Base-by-base conservation (phyloP, 2,329 filamentous ascomycete genomes). In the Scorias spongiosa region DNA sequence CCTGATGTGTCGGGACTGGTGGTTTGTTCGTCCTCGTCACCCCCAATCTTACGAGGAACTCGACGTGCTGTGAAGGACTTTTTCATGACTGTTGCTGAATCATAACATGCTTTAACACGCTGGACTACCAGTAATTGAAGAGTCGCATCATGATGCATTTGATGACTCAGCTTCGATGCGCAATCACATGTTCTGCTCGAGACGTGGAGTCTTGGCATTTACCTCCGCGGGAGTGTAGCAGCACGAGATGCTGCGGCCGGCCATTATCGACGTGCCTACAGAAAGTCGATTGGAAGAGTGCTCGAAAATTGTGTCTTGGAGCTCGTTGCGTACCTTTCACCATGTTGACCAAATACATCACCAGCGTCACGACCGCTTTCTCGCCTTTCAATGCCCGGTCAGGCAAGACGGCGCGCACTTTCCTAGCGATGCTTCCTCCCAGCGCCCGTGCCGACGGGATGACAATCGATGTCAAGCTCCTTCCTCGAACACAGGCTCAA, bases 291-390 rank as follows among this genome's bases (percentile, higher is more conserved):
- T 26, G 20, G 20, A 26, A 26, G 20, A n/a, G n/a, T n/a, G n/a
- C n/a, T n/a, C n/a, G n/a, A 7, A 26, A 26, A 26, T 7, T 26
- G 20, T 26, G 20, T 26, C 20, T 26, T 7, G 20, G 7, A 26
- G 20, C 20, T 26, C 20, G 9, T 15, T 36, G 32, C 11, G 15
- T 9, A 9, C 11, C 9, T 15, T 46, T 56, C 61, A 61, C 58
- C 56, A 91, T 91, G 85, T 84, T 91, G 48, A 89, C 84, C 47
- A 79, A 80, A 61, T 91, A 85, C 69, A 76, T 93, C 63, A 89
- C 87, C 62, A 78, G 86, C 62, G 79, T 96, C 56, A 78, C 75
- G 57, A 81, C 86, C 51, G 78, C 78, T 62, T 95, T 96, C 78
- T 94, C 93, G 66, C 89, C 91, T 34, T 96, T 96, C 75, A 82